A percentile compares a stretch with the other conserved stretches of the same genome.
phyloP scores from a whole-genome alignment of 306 rosid species.

The Clitoria ternatea region DNA sequence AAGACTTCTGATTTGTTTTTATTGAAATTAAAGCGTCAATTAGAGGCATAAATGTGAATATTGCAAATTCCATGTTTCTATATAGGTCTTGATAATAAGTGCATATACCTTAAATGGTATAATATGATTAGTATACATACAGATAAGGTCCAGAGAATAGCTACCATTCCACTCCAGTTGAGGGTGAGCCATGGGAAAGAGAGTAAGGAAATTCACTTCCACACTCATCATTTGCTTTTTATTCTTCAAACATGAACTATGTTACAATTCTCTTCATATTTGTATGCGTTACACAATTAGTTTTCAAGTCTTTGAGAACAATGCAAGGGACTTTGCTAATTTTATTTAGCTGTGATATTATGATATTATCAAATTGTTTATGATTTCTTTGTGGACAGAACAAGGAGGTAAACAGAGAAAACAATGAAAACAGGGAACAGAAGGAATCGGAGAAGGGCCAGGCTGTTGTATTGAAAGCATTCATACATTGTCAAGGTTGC shows the following conservation, averaged over 20 bases:
- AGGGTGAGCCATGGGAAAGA: constrained; percentile 26
- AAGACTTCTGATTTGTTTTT: background rate
- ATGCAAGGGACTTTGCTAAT: background rate
- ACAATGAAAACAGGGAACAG: background rate
- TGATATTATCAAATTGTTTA: background rate
- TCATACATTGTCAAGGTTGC: constrained; percentile 81
- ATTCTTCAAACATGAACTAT: background rate
- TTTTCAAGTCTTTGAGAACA: background rate
- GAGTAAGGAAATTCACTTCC: constrained; percentile 6
- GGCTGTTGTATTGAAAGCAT: constrained; percentile 59
- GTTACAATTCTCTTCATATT: background rate
- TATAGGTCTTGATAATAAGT: background rate
- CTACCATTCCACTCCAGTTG: background rate
- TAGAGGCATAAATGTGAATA: background rate
- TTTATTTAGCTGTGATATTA: background rate
- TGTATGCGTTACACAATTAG: background rate
- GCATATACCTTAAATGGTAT: background rate
- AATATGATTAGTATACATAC: background rate
- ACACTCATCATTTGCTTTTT: background rate
- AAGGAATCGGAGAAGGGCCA: constrained; percentile 22
- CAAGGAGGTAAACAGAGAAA: constrained; percentile 5
- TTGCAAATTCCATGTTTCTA: constrained; percentile 9
- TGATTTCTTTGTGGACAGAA: background rate
- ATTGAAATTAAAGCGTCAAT: constrained; percentile 5
- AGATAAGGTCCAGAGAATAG: background rate